Conservation (phyloP, 768 basidiomycete genomes). For the Steccherinum ochraceum region DNA sequence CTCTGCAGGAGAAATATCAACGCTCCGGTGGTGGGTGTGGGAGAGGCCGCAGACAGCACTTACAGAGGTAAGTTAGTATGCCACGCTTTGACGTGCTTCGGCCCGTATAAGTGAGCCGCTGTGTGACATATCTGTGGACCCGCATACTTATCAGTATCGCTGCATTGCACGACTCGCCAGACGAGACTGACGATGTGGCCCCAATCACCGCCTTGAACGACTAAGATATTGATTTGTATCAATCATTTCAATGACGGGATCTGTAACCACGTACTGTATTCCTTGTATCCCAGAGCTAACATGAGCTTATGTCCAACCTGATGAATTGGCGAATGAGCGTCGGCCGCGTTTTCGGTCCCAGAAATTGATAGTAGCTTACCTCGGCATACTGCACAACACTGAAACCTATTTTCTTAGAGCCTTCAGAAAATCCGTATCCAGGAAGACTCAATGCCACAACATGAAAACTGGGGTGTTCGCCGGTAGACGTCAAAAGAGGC, state of each 20-base stretch:
- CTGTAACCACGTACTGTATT: conserved; percentile 18
- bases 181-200: conserved; percentile 22
- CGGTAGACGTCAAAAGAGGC: conserved; percentile 38
- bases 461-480: conserved; percentile 49
- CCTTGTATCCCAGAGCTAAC: conserved; percentile 20
- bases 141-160: too few species aligned
- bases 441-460: conserved; percentile 55
- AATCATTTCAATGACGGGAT: not conserved
- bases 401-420: conserved; percentile 48
- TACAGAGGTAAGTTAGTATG: conserved; percentile 44
- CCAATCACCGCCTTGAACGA: conserved; percentile 46
- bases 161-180: too few species aligned
- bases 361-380: conserved; percentile 26
- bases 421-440: conserved; percentile 58
- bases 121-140: conserved; percentile 29
- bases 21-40: not conserved
- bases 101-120: conserved; percentile 30
- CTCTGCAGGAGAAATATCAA: conserved; percentile 13
- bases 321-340: conserved; percentile 8
- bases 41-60: not conserved
- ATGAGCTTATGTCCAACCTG: conserved; percentile 23
- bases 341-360: not conserved
- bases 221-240: too few species aligned
- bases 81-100: conserved; percentile 41
- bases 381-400: conserved; percentile 46